Evolutionary conservation across 352 stramenopile species (phyloP).

Genomic region (Globisporangium cystogenes): DNA sequence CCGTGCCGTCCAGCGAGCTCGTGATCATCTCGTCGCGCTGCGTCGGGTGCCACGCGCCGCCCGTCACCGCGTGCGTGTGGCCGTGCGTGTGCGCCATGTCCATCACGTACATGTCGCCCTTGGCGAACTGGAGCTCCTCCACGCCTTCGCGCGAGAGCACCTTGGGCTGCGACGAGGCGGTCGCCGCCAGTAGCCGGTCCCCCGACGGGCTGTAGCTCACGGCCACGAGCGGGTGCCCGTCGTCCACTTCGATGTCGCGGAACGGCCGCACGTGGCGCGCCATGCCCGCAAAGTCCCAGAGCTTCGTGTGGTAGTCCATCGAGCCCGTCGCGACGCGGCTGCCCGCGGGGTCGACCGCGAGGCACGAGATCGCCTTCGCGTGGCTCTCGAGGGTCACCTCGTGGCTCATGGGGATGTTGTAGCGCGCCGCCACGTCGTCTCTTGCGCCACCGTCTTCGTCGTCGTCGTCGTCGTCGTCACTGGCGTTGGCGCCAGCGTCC

Average conservation of each 20-base stretch:
- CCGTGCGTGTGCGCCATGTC: conserved; percentile 84
- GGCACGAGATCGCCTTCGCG: conserved; percentile 54
- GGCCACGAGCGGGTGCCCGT: conserved; percentile 70
- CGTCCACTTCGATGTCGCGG: conserved; percentile 72
- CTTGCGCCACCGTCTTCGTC: conserved; percentile 30
- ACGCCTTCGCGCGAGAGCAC: conserved; percentile 74
- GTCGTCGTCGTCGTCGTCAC: conserved; percentile 16
- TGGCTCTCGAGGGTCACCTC: conserved; percentile 58
- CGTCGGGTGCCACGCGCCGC: conserved; percentile 64
- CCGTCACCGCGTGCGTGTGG: conserved; percentile 71
- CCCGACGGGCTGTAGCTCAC: conserved; percentile 79
- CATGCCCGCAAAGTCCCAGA: conserved; percentile 88
- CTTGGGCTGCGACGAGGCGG: conserved; percentile 70
- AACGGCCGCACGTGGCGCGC: conserved; percentile 74
- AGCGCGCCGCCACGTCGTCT: conserved; percentile 56
- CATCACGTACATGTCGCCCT: conserved; percentile 84
- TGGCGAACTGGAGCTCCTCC: conserved; percentile 73
- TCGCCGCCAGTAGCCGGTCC: conserved; percentile 65
- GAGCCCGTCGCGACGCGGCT: conserved; percentile 69
- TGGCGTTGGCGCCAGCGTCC: conserved; percentile 21
- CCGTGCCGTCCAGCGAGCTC: conserved; percentile 73
- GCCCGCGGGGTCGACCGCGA: conserved; percentile 64
- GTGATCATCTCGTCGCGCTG: conserved; percentile 72
- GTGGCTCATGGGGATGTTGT: conserved; percentile 66
- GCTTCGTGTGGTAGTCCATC: conserved; percentile 82